A percentile compares a stretch with the other conserved stretches of the same genome.
phyloP scores from a whole-genome alignment of 148 eudicot genomes.

The Cornus florida region DNA sequence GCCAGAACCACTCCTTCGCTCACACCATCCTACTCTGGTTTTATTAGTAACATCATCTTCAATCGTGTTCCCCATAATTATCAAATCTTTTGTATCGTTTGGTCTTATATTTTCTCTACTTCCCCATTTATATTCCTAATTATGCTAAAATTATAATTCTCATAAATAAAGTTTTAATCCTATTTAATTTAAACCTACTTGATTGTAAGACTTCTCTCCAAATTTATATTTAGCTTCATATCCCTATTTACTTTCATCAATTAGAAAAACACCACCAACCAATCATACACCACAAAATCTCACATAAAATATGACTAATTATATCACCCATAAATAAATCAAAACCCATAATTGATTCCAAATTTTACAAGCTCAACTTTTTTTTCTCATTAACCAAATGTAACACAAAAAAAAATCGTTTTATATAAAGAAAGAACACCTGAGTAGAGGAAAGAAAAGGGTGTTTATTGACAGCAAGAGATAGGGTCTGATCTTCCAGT shows the following conservation, averaged over 20 bases:
- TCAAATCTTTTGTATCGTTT: too few relatives aligned
- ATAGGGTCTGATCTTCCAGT: conserved; percentile 43
- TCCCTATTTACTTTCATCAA: background rate
- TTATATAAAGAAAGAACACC: conserved; percentile 35
- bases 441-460: conserved; percentile 68
- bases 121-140: background rate
- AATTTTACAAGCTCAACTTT: background rate
- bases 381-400: background rate
- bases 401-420: background rate
- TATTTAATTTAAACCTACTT: too few relatives aligned
- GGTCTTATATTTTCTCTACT: background rate
- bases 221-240: background rate
- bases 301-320: background rate
- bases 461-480: conserved; percentile 35
- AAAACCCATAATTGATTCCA: background rate
- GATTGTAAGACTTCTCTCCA: too few relatives aligned
- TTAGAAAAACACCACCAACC: background rate
- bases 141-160: background rate
- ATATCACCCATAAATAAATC: too few relatives aligned
- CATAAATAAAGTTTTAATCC: too few relatives aligned
- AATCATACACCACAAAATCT: too few relatives aligned
- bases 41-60: too few relatives aligned
- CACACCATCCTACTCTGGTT: too few relatives aligned
- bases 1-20: too few relatives aligned
- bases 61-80: too few relatives aligned